Percentiles rank a stretch among this genome's conserved stretches.
Evolutionary conservation across 129 eudicot genomes (phyloP).

Genomic region (Pseudognaphalium luteoalbum): DNA sequence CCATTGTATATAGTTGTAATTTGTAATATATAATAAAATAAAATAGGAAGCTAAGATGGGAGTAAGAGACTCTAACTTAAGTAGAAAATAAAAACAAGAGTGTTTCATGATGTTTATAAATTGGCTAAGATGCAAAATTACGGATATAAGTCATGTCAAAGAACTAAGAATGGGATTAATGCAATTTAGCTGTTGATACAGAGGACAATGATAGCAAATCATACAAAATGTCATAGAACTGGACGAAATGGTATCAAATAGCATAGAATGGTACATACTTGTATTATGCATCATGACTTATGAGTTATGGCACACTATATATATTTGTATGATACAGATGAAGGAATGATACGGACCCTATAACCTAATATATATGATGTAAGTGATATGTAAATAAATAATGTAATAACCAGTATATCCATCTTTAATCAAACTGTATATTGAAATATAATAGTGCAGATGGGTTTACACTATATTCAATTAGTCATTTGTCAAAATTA

Average conservation of each 20-base stretch:
- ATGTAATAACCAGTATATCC: conserved; percentile 7
- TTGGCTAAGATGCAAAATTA: background rate
- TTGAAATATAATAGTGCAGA: background rate
- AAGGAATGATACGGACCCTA: background rate
- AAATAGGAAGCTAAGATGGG: background rate
- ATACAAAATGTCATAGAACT: background rate
- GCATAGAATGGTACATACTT: background rate
- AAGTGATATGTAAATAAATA: background rate
- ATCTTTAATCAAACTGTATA: background rate
- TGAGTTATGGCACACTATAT: background rate
- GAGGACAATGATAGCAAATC: background rate
- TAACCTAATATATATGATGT: background rate
- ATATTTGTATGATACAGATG: background rate
- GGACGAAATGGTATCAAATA: background rate
- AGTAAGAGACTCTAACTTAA: background rate
- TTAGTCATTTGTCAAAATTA: background rate
- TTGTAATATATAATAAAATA: background rate
- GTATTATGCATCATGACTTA: background rate
- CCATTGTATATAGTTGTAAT: background rate
- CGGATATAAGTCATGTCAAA: background rate
- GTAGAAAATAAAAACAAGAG: background rate
- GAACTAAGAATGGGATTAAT: background rate
- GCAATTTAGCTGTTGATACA: background rate
- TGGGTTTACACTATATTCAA: background rate
- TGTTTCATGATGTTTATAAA: background rate